Conservation (phyloP, 2,329 filamentous ascomycete species). For the Berkeleyomyces rouxiae region DNA sequence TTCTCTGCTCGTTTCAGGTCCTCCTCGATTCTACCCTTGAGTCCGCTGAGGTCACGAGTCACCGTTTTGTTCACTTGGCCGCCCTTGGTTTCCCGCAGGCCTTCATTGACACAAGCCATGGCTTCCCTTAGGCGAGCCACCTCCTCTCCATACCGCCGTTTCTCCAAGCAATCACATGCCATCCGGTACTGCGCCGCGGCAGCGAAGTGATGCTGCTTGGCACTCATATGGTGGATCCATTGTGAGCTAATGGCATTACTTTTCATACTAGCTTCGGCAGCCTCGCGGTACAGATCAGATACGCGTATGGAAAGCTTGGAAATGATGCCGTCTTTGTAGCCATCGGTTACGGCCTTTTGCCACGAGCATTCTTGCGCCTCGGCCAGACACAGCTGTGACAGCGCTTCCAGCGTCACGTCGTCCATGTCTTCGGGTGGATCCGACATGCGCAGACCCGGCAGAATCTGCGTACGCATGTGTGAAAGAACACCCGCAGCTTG, state of each 20-base stretch:
- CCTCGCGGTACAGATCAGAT: conserved; percentile 74
- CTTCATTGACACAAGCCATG: conserved; percentile 67
- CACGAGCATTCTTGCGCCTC: conserved; percentile 97
- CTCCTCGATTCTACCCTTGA: conserved; percentile 71
- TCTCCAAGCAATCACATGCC: conserved; percentile 81
- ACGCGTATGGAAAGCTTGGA: conserved; percentile 79
- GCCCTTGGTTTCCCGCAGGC: conserved; percentile 60
- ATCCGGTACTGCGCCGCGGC: conserved; percentile 87
- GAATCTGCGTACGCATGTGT: conserved; percentile 57
- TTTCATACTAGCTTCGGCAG: conserved; percentile 71
- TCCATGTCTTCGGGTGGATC: conserved; percentile 95
- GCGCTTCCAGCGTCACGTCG: conserved; percentile 62
- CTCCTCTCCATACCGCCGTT: conserved; percentile 88
- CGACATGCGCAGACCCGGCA: conserved; percentile 67
- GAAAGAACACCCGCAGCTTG: conserved; percentile 68
- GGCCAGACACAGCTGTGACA: conserved; percentile 71
- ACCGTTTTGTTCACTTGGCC: conserved; percentile 68
- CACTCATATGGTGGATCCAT: conserved; percentile 96
- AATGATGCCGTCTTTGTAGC: conserved; percentile 80
- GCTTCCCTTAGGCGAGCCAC: conserved; percentile 74
- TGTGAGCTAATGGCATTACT: conserved; percentile 80
- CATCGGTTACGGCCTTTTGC: conserved; percentile 91
- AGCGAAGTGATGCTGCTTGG: conserved; percentile 94
- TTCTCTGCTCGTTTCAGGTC: conserved; percentile 85
- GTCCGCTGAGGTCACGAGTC: conserved; percentile 59